phyloP scores from a whole-genome alignment of 176 grass and related monocot genomes.

The Musa troglodytarum region DNA sequence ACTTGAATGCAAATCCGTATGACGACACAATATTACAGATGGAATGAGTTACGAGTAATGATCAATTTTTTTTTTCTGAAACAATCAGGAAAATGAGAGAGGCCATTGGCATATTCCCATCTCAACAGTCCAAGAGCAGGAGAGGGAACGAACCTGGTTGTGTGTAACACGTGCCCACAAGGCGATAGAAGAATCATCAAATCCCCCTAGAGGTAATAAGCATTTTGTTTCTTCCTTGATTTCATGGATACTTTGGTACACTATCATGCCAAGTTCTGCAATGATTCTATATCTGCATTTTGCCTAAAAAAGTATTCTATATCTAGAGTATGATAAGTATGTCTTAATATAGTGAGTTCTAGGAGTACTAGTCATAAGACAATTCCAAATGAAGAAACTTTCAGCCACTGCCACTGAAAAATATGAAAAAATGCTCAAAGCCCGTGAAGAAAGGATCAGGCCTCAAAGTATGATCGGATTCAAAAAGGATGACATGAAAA shows the following conservation, averaged over 20 bases:
- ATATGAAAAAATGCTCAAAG: no score
- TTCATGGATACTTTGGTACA: not conserved
- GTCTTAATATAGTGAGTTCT: no score
- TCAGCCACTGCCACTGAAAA: no score
- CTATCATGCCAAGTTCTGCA: not conserved
- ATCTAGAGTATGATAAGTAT: no score
- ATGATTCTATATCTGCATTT: not conserved
- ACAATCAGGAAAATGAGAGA: conserved; percentile 49
- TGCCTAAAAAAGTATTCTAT: no score
- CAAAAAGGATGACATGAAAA: not conserved
- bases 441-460: no score
- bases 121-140: conserved; percentile 22
- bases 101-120: conserved; percentile 72
- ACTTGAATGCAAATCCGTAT: no score
- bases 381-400: no score
- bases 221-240: not conserved
- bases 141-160: conserved; percentile 42
- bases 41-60: not conserved
- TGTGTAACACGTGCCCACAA: conserved; percentile 30
- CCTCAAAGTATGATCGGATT: no score
- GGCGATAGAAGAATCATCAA: not conserved
- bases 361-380: no score
- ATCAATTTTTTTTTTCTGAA: conserved; percentile 5
- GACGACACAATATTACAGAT: not conserved
- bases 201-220: not conserved